phyloP scores from a whole-genome alignment of 129 eudicot species.

The Arctium lappa region DNA sequence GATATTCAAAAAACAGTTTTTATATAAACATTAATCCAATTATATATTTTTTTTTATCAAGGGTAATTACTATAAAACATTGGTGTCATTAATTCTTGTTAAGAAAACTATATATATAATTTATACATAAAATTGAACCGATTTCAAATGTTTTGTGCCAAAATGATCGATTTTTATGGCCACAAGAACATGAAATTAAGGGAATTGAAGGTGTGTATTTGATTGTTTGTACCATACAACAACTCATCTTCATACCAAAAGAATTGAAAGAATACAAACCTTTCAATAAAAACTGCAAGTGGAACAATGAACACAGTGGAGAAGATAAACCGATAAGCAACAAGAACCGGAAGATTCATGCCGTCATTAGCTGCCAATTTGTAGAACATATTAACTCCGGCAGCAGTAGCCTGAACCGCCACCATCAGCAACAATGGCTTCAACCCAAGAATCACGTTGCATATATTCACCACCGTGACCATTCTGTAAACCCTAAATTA shows the following conservation, averaged over 20 bases:
- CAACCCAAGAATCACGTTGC: slow-evolving; percentile 36
- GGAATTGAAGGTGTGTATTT: no score
- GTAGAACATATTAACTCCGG: slow-evolving; percentile 39
- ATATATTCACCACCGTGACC: slow-evolving; percentile 19
- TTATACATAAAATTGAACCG: no score
- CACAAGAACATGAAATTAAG: not conserved
- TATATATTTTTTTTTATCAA: no score
- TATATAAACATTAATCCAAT: no score
- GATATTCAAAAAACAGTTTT: no score
- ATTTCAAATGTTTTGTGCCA: no score
- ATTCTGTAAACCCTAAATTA: slow-evolving; percentile 12
- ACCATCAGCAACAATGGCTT: slow-evolving; percentile 55
- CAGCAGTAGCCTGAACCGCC: slow-evolving; percentile 23
- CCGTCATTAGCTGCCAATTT: slow-evolving; percentile 52
- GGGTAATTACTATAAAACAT: no score
- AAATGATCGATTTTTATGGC: no score
- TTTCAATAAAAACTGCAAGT: slow-evolving; percentile 47
- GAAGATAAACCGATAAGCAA: slow-evolving; percentile 53
- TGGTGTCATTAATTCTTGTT: no score
- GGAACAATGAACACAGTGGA: slow-evolving; percentile 47
- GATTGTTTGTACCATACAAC: not conserved
- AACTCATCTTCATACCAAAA: not conserved
- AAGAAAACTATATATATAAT: no score
- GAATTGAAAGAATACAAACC: slow-evolving; percentile 23
- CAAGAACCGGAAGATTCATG: slow-evolving; percentile 36